A percentile compares a stretch with the other conserved stretches of the same genome.
These are phyloP conservation scores for Babesia microti DNA, from an alignment of 169 alveolate genomes.

Conservation along the genomic window DNA sequence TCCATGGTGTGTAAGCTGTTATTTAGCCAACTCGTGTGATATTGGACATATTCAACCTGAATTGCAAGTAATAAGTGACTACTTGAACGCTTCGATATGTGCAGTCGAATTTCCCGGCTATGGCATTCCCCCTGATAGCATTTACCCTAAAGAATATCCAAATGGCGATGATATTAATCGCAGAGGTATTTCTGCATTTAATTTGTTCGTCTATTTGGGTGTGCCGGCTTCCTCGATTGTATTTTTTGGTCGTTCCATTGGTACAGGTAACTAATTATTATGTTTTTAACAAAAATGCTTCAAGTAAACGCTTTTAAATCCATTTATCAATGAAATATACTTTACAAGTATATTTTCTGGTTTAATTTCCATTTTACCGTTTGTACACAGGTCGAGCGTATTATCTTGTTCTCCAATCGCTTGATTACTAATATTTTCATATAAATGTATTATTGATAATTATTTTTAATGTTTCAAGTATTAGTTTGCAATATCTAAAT, in stretches of 20 bases:
- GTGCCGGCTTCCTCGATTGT: constrained; percentile 50
- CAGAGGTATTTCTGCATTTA: constrained; percentile 64
- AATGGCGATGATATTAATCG: constrained; percentile 52
- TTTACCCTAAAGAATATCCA: constrained; percentile 33
- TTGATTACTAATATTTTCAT: too few species aligned
- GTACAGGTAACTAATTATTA: constrained; percentile 49
- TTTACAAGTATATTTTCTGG: too few species aligned
- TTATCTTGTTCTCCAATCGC: too few species aligned
- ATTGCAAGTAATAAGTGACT: constrained; percentile 42
- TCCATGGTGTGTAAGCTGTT: constrained; percentile 26
- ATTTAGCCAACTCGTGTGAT: constrained; percentile 66
- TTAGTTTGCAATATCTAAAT: too few species aligned
- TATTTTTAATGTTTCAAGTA: too few species aligned
- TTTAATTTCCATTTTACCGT: too few species aligned
- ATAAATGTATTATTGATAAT: too few species aligned
- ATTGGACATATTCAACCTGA: constrained; percentile 69
- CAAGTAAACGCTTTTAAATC: too few species aligned
- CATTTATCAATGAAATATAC: too few species aligned
- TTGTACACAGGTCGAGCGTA: too few species aligned
- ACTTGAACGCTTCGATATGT: constrained; percentile 47
- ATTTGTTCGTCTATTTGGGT: constrained; percentile 59
- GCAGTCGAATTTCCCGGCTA: constrained; percentile 73
- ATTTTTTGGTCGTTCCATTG: constrained; percentile 71
- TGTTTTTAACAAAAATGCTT: too few species aligned
- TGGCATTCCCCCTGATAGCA: constrained; percentile 52